These are phyloP conservation scores for Sphagnum tenellum DNA, from an alignment of 225 moss, liverwort and hornwort genomes.

Conservation along the genomic window DNA sequence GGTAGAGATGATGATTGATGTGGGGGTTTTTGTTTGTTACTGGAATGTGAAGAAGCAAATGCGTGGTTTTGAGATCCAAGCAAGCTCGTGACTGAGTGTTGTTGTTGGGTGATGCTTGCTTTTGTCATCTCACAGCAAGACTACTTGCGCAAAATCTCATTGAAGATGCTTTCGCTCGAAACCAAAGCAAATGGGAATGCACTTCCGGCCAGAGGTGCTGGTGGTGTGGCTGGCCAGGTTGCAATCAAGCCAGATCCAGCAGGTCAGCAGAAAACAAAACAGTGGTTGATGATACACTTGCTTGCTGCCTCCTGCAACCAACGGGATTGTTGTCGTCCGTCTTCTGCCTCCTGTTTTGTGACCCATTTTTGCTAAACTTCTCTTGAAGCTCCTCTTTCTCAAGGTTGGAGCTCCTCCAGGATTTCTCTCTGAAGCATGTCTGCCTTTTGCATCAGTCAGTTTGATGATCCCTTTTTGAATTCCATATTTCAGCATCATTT, in stretches of 20 bases:
- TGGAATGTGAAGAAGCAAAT: background rate
- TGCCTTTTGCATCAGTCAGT: background rate
- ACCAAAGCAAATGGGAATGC: conserved; percentile 33
- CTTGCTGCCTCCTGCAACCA: no score
- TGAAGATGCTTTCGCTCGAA: conserved; percentile 57
- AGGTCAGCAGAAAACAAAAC: conserved; percentile 1
- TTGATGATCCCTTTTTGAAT: background rate
- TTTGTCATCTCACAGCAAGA: conserved; percentile 35
- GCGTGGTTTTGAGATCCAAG: background rate
- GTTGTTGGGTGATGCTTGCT: background rate
- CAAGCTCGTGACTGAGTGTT: background rate
- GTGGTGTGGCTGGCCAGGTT: conserved; percentile 9
- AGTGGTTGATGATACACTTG: no score
- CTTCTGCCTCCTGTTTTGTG: no score
- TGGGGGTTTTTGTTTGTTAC: background rate
- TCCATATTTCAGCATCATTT: conserved; percentile 22
- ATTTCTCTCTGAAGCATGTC: background rate
- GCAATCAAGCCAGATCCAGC: conserved; percentile 18
- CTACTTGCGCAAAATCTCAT: conserved; percentile 51
- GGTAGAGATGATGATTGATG: background rate
- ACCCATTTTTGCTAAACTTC: no score
- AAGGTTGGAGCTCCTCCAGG: no score
- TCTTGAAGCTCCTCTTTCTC: no score
- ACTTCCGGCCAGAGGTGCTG: conserved; percentile 15
- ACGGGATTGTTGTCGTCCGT: no score